Evolutionary conservation across 2,329 filamentous ascomycete genomes (phyloP).

Genomic region (Colletotrichum sp.): DNA sequence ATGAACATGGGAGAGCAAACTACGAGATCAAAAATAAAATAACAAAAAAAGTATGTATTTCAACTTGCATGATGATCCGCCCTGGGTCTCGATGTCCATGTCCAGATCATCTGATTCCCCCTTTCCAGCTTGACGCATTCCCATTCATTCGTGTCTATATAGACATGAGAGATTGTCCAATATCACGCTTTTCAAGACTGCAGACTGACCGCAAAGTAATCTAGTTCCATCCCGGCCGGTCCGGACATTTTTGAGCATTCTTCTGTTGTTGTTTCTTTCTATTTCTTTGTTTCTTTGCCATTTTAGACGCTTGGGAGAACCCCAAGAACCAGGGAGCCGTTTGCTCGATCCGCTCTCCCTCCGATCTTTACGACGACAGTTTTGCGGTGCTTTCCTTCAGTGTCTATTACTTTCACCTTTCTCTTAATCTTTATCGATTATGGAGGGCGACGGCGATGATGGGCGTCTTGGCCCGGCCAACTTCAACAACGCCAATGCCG

Average conservation of each 20-base stretch:
- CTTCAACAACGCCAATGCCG: not conserved
- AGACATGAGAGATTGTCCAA: not conserved
- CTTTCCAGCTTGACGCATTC: not conserved
- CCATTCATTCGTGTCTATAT: not conserved
- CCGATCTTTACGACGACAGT: not conserved
- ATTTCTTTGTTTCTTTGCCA: not conserved
- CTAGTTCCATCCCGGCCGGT: not conserved
- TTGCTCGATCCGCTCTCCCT: not conserved
- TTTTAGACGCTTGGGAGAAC: not conserved
- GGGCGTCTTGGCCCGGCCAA: not conserved
- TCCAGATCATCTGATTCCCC: not conserved
- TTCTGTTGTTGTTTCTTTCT: not conserved
- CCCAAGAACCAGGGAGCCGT: not conserved
- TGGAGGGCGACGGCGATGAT: not conserved
- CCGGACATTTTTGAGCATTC: not conserved
- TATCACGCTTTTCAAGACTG: not conserved
- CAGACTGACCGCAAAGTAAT: not conserved
- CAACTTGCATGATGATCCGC: not conserved
- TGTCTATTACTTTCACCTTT: not conserved
- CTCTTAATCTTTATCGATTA: not conserved
- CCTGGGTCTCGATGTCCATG: not conserved
- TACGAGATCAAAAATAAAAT: not conserved
- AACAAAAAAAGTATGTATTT: not conserved
- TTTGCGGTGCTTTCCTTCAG: not conserved
- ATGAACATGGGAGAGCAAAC: not conserved